Conservation (phyloP, 164 flowering plant genomes). For the Tetrastigma voinierianum region DNA sequence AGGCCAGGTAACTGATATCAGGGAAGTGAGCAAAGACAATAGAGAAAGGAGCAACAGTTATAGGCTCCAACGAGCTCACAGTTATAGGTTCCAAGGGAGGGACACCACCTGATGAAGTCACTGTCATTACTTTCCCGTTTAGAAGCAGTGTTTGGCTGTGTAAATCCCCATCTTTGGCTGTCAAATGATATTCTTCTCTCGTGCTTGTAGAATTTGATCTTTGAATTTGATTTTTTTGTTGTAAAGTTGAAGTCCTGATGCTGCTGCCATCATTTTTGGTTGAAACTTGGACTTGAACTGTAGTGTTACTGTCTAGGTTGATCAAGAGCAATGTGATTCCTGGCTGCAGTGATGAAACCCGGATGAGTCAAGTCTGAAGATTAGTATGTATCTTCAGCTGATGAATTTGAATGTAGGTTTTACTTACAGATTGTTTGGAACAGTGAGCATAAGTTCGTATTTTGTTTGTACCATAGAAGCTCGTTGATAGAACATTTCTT, state of each 20-base stretch:
- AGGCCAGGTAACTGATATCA: constrained; percentile 6
- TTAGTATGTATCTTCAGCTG: background rate
- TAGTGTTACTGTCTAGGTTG: constrained; percentile 34
- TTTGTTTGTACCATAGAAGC: constrained; percentile 24
- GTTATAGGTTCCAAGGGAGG: constrained; percentile 22
- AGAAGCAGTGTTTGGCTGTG: constrained; percentile 42
- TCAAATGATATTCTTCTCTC: constrained; percentile 52
- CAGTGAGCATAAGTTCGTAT: constrained; percentile 58
- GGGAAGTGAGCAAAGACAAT: constrained; percentile 30
- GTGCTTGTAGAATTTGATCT: background rate
- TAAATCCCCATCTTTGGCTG: constrained; percentile 38
- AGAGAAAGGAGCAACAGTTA: constrained; percentile 26
- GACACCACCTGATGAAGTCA: constrained; percentile 14
- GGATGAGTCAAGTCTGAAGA: no score
- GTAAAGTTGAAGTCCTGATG: background rate
- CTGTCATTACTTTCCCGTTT: constrained; percentile 32
- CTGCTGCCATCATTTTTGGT: background rate
- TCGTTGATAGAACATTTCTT: constrained; percentile 31
- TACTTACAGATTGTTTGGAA: constrained; percentile 38
- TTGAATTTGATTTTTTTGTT: background rate
- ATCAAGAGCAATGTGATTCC: constrained; percentile 50
- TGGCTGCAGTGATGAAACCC: constrained; percentile 25
- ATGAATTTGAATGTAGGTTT: background rate
- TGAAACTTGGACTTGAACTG: constrained; percentile 14
- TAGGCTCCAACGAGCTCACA: constrained; percentile 8